A percentile compares a stretch with the other conserved stretches of the same genome.
phyloP scores from a whole-genome alignment of 1,284 basidiomycete species.

The Stereum hirsutum region DNA sequence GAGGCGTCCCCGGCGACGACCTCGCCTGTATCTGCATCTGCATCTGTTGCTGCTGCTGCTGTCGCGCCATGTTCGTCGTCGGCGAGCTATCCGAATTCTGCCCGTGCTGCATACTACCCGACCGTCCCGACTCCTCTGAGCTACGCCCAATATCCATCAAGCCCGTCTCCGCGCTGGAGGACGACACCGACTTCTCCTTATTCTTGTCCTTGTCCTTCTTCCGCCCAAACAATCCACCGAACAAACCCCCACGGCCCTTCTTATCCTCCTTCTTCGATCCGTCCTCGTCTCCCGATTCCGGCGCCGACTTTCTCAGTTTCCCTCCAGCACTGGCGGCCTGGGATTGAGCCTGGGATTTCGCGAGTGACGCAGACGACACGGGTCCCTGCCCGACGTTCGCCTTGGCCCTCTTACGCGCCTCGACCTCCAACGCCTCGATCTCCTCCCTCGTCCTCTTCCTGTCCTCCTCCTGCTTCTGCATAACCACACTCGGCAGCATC shows the following conservation, averaged over 20 bases:
- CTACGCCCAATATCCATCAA: conserved; percentile 24
- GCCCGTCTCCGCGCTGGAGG: conserved; percentile 22
- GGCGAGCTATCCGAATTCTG: not conserved
- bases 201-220: conserved; percentile 76
- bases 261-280: conserved; percentile 37
- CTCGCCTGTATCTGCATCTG: conserved; percentile 15
- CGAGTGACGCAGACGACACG: conserved; percentile 9
- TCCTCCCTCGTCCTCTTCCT: conserved; percentile 54
- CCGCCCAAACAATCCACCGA: conserved; percentile 66
- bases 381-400: conserved; percentile 20
- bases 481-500: conserved; percentile 34
- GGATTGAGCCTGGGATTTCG: not conserved
- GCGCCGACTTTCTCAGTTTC: conserved; percentile 67
- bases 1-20: conserved; percentile 6
- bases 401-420: conserved; percentile 42
- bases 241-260: conserved; percentile 64
- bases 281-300: conserved; percentile 37
- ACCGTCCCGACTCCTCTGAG: conserved; percentile 47
- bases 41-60: conserved; percentile 20
- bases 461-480: conserved; percentile 47
- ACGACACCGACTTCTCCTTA: conserved; percentile 35
- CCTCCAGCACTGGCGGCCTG: conserved; percentile 19
- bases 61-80: conserved; percentile 7
- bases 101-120: conserved; percentile 27
- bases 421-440: conserved; percentile 46